Evolutionary conservation across 495 filamentous ascomycete species (phyloP).

Genomic region (Penicillium parvum): DNA sequence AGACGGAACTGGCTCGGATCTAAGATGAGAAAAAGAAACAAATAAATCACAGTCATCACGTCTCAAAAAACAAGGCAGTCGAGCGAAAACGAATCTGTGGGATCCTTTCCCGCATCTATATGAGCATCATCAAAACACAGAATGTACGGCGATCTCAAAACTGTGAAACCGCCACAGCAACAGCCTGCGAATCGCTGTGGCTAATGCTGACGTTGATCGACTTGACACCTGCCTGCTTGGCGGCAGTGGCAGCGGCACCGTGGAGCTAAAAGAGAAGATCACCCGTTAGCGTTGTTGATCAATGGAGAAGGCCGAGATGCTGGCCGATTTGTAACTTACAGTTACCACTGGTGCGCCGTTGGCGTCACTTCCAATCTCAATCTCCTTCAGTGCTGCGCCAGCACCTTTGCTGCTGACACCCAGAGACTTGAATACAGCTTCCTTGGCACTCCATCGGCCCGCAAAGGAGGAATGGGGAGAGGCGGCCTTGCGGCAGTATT

Average conservation of each 20-base stretch:
- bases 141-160: constrained; percentile 29
- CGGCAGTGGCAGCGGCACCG: constrained; percentile 75
- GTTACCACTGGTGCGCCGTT: constrained; percentile 77
- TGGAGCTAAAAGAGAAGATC: constrained; percentile 56
- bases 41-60: constrained; percentile 33
- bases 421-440: constrained; percentile 97
- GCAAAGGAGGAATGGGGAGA: constrained; percentile 81
- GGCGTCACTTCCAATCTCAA: constrained; percentile 80
- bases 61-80: constrained; percentile 17
- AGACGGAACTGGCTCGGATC: constrained; percentile 27
- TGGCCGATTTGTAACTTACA: constrained; percentile 52
- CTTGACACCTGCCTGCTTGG: constrained; percentile 80
- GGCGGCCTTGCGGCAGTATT: constrained; percentile 77
- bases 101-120: constrained; percentile 4
- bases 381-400: constrained; percentile 86
- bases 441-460: constrained; percentile 93
- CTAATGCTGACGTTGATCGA: constrained; percentile 87
- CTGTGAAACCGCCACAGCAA: constrained; percentile 84
- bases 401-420: constrained; percentile 82
- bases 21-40: constrained; percentile 11
- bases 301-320: background rate
- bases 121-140: constrained; percentile 1
- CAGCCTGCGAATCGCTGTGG: constrained; percentile 85
- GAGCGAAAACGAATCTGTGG: background rate
- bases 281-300: constrained; percentile 29